Percentiles rank a stretch among this genome's conserved stretches.
Evolutionary conservation across 768 basidiomycete genomes (phyloP).

Genomic region (Postia placenta): DNA sequence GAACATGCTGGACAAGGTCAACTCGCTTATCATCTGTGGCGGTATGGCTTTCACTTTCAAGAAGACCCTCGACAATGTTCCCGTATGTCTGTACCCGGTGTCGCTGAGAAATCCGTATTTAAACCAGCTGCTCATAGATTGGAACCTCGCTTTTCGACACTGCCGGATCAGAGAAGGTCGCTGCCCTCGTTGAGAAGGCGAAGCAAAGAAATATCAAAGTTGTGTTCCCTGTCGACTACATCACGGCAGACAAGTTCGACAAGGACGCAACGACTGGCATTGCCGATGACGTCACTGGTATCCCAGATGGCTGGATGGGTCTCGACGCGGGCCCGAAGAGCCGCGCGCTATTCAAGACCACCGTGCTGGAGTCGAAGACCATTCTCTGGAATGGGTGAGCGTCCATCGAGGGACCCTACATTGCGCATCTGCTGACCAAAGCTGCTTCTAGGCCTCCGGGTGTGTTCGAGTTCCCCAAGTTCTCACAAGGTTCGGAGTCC

Average conservation of each 20-base stretch:
- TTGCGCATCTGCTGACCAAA: too few species aligned
- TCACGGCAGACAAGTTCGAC: constrained; percentile 93
- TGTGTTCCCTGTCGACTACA: constrained; percentile 92
- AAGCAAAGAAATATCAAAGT: constrained; percentile 87
- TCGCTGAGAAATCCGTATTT: constrained; percentile 3
- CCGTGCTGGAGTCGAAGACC: constrained; percentile 87
- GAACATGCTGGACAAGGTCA: constrained; percentile 98
- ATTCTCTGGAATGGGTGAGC: constrained; percentile 93
- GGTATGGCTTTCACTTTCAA: constrained; percentile 99
- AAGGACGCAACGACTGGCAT: constrained; percentile 79
- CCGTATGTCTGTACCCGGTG: constrained; percentile 36
- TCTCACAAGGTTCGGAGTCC: constrained; percentile 77
- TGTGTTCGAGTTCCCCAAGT: constrained; percentile 94
- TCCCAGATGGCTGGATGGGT: constrained; percentile 92
- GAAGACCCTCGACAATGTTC: constrained; percentile 78
- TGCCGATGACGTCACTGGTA: constrained; percentile 81
- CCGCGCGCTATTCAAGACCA: constrained; percentile 66
- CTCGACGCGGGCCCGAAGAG: constrained; percentile 89
- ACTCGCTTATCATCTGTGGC: constrained; percentile 93
- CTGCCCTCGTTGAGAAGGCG: constrained; percentile 81
- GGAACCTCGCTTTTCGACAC: constrained; percentile 92
- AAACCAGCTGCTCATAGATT: constrained; percentile 49
- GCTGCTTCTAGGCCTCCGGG: constrained; percentile 72
- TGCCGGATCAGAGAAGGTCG: constrained; percentile 83
- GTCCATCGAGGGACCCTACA: neutral